A percentile compares a stretch with the other conserved stretches of the same genome.
phyloP scores from a whole-genome alignment of 75 land plant species.

The Cunninghamia lanceolata region DNA sequence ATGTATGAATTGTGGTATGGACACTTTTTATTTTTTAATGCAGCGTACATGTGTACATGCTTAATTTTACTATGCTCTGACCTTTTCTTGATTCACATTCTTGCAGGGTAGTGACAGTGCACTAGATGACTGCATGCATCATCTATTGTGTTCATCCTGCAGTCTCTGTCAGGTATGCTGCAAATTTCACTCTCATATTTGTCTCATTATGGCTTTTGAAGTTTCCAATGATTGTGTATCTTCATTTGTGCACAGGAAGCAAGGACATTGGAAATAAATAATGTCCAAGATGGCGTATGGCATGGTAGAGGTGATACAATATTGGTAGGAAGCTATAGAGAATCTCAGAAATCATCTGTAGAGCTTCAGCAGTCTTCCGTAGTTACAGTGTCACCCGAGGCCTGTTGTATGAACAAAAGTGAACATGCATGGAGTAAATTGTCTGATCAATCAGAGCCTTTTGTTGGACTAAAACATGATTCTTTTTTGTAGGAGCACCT shows the following conservation, averaged over 20 bases:
- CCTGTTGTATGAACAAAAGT: slow-evolving; percentile 15
- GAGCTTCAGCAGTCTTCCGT: slow-evolving; percentile 26
- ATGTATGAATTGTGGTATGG: not conserved
- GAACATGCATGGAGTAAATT: slow-evolving; percentile 23
- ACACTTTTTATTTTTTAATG: not conserved
- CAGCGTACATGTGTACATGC: not conserved
- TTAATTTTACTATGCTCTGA: not conserved
- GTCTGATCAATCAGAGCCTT: slow-evolving; percentile 20
- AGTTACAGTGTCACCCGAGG: slow-evolving; percentile 24
- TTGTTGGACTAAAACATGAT: slow-evolving; percentile 16
- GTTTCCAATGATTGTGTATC: not conserved
- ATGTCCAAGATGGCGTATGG: slow-evolving; percentile 87
- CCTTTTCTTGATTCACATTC: not conserved
- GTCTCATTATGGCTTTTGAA: not conserved
- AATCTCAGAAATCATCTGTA: slow-evolving; percentile 26
- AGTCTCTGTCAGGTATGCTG: slow-evolving; percentile 69
- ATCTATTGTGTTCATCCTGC: slow-evolving; percentile 78
- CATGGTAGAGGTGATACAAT: slow-evolving; percentile 87
- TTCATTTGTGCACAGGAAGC: slow-evolving; percentile 51
- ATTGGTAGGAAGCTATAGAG: slow-evolving; percentile 55
- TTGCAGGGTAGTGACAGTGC: slow-evolving; percentile 67
- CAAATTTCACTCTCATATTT: not conserved
- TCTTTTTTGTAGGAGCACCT: slow-evolving; percentile 1
- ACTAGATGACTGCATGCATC: slow-evolving; percentile 70
- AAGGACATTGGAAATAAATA: slow-evolving; percentile 84